phyloP scores from a whole-genome alignment of 1,284 basidiomycete genomes.

The Chondrostereum purpureum region DNA sequence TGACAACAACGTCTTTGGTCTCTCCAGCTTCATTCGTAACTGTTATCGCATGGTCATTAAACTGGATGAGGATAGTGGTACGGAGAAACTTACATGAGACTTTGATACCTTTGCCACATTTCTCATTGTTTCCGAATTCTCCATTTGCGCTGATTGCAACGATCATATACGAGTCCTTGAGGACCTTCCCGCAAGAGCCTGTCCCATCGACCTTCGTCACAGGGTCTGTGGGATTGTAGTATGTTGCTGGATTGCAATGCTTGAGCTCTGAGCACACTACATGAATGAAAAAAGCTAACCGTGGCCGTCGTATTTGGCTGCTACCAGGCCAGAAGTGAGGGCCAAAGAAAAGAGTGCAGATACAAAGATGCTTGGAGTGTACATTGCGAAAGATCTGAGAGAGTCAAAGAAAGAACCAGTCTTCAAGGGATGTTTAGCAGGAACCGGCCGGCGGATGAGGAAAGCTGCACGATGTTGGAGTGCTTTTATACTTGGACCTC shows the following conservation, averaged over 20 bases:
- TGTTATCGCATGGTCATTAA: too few relatives aligned
- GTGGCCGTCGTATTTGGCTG: neutral
- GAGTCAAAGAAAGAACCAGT: neutral
- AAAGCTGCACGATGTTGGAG: neutral
- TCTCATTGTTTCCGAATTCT: neutral
- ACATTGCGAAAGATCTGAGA: neutral
- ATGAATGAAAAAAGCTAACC: neutral
- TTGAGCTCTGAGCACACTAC: neutral
- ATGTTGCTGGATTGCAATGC: neutral
- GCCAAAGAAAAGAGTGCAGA: neutral
- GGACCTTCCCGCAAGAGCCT: neutral
- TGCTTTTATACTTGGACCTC: neutral
- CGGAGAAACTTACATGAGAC: neutral
- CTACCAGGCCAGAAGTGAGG: neutral
- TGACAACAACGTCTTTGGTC: slow-evolving; percentile 23
- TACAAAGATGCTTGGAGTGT: neutral
- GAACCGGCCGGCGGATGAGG: neutral
- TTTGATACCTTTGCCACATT: neutral
- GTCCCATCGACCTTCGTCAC: neutral
- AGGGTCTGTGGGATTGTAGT: neutral
- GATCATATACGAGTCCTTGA: neutral
- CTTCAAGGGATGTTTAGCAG: neutral
- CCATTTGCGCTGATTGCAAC: neutral
- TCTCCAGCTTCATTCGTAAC: slow-evolving; percentile 18
- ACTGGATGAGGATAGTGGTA: neutral